Percentiles rank a stretch among this genome's conserved stretches.
phyloP scores from a whole-genome alignment of 2,329 filamentous ascomycete species.

The Nemania abortiva region DNA sequence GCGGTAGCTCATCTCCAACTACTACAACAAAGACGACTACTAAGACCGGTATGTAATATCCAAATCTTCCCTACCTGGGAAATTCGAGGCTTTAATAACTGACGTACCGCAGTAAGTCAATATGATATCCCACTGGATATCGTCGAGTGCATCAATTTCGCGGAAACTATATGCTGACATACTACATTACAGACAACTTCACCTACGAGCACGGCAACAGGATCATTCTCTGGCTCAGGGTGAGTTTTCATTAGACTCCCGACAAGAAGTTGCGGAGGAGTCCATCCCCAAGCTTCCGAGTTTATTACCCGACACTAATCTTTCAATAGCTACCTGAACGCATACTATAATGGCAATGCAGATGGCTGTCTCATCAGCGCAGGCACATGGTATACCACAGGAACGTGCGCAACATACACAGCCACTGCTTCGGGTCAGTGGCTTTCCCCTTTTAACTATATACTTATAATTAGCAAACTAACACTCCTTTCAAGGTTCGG shows the following conservation, averaged over 20 bases:
- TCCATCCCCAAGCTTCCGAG: neutral
- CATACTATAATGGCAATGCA: conserved; percentile 60
- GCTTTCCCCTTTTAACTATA: neutral
- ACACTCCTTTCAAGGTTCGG: conserved; percentile 47
- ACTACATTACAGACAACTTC: conserved; percentile 44
- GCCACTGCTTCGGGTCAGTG: conserved; percentile 57
- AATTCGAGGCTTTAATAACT: neutral
- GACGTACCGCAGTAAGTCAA: conserved; percentile 26
- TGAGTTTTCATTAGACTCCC: neutral
- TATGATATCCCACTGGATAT: neutral
- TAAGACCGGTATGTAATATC: conserved; percentile 40
- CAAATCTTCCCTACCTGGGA: neutral
- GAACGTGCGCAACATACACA: conserved; percentile 75
- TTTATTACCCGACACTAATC: neutral
- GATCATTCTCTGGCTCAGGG: conserved; percentile 62
- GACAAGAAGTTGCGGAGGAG: neutral
- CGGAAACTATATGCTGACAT: conserved; percentile 22
- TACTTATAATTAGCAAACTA: neutral
- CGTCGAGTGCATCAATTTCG: conserved; percentile 40
- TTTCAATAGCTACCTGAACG: conserved; percentile 64
- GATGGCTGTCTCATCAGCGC: conserved; percentile 75
- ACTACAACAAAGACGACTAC: conserved; percentile 53
- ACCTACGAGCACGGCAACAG: conserved; percentile 54
- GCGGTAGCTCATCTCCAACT: conserved; percentile 40
- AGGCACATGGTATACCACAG: conserved; percentile 75